A percentile compares a stretch with the other conserved stretches of the same genome.
Evolutionary conservation across 495 filamentous ascomycete species (phyloP).

Genomic region (Penicillium herquei): DNA sequence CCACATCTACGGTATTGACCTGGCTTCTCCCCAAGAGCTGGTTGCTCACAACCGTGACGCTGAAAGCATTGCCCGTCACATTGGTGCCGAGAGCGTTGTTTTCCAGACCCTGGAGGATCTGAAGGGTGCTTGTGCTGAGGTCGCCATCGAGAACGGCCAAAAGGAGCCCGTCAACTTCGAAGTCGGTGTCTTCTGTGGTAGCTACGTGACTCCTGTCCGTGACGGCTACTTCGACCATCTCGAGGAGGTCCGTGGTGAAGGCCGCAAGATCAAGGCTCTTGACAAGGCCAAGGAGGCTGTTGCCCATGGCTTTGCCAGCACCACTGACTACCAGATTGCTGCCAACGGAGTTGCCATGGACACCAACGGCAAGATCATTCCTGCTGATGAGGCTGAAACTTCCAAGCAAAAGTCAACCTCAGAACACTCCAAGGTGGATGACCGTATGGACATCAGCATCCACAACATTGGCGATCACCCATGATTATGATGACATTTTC

Average conservation of each 20-base stretch:
- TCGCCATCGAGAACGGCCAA: slow-evolving; percentile 52
- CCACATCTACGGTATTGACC: slow-evolving; percentile 86
- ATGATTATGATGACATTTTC: slow-evolving; percentile 21
- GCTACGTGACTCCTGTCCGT: slow-evolving; percentile 80
- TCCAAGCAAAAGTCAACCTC: background rate
- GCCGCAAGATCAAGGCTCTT: slow-evolving; percentile 66
- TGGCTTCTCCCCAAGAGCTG: slow-evolving; percentile 78
- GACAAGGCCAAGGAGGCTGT: slow-evolving; percentile 69
- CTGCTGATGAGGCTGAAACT: slow-evolving; percentile 25
- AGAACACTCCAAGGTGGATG: slow-evolving; percentile 42
- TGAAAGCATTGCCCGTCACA: slow-evolving; percentile 69
- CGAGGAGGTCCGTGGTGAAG: slow-evolving; percentile 71
- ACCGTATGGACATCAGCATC: slow-evolving; percentile 60
- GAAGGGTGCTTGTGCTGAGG: slow-evolving; percentile 74
- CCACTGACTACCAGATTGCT: slow-evolving; percentile 61
- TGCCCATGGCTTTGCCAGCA: slow-evolving; percentile 60
- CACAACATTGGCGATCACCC: slow-evolving; percentile 57
- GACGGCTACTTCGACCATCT: slow-evolving; percentile 87
- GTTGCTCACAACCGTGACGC: slow-evolving; percentile 76
- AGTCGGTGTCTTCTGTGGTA: slow-evolving; percentile 94
- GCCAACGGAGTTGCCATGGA: slow-evolving; percentile 61
- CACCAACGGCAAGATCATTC: slow-evolving; percentile 56
- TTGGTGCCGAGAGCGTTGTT: slow-evolving; percentile 89
- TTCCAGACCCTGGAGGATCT: slow-evolving; percentile 87
- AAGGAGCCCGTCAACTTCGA: slow-evolving; percentile 68